Base-by-base conservation (phyloP, 306 rosid genomes). In the Biancaea sappan region DNA sequence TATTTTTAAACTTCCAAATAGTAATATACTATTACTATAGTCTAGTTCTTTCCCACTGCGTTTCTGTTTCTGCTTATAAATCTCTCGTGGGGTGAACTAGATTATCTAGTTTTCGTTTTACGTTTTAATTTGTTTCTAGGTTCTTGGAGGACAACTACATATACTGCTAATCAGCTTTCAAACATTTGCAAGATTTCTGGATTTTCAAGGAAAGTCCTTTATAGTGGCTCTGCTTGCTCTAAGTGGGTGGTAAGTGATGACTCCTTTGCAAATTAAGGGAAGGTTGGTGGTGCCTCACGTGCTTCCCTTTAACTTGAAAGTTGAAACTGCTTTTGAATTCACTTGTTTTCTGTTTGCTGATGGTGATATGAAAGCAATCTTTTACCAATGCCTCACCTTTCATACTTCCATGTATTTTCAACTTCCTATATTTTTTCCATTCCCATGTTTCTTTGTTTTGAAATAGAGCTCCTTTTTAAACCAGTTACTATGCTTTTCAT, bases 251-350 rank as follows among this genome's bases (percentile, higher is more conserved):
- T 48, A n/a, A 38, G 11, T 69, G 69, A 83, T 48, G 28, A 12
- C 72, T 73, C 85, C 63, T 80, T 66, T 74, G 65, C 60, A 25
- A 69, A 66, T 28, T 26, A 47, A 54, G 69, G 43, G 32, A 76
- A 88, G 87, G 86, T 88, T 65, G 57, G 84, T 70, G 46, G n/a
- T n/a, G n/a, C n/a, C n/a, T n/a, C n/a, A n/a, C n/a, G 16, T 40
- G 67, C 73, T 16, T 35, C 71, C 48, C 62, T 6, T 35, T 21
- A 69, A 37, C 64, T 66, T 50, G 32, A 3, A n/a, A n/a, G n/a
- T n/a, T n/a, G n/a, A n/a, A n/a, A n/a, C n/a, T n/a, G n/a, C n/a
- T n/a, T 56, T 35, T 28, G 11, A 71, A 31, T 28, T 77, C 66
- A 25, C 43, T n/a, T 19, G 18, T 59, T 47, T 40, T 35, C 54